Evolutionary conservation across 805 yeast species (phyloP).

Genomic region (Starmerella tilneyi): DNA sequence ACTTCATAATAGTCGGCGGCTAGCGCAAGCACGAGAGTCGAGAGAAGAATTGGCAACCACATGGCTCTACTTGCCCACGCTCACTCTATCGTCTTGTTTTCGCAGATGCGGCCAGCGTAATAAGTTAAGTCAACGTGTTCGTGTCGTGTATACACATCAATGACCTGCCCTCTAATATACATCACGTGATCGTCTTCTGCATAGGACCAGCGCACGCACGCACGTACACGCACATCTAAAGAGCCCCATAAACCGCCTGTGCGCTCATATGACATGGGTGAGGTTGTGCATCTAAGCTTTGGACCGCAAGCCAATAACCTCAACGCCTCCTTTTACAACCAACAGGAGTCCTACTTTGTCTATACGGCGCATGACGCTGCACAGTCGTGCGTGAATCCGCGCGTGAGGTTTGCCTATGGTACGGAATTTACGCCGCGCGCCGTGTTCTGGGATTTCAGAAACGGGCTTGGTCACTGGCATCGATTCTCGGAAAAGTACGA

Average conservation of each 20-base stretch:
- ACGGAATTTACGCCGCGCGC: slow-evolving; percentile 71
- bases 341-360: slow-evolving; percentile 60
- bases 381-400: slow-evolving; percentile 35
- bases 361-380: slow-evolving; percentile 32
- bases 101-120: too few relatives aligned
- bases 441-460: slow-evolving; percentile 65
- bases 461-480: slow-evolving; percentile 52
- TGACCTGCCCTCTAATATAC: neutral
- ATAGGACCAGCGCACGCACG: too few relatives aligned
- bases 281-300: slow-evolving; percentile 58
- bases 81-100: too few relatives aligned
- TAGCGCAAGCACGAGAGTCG: slow-evolving; percentile 22
- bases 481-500: slow-evolving; percentile 11
- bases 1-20: slow-evolving; percentile 42
- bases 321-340: slow-evolving; percentile 70
- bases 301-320: slow-evolving; percentile 69
- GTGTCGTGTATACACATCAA: neutral
- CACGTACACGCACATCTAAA: too few relatives aligned
- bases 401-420: slow-evolving; percentile 40
- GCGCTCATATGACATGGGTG: slow-evolving; percentile 44
- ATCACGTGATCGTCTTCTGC: neutral
- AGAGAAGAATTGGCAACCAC: slow-evolving; percentile 9
- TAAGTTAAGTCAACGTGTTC: neutral
- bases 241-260: neutral
- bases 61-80: too few relatives aligned